Conservation (phyloP, 179 eudicot genomes). For the Beta corolliflora region DNA sequence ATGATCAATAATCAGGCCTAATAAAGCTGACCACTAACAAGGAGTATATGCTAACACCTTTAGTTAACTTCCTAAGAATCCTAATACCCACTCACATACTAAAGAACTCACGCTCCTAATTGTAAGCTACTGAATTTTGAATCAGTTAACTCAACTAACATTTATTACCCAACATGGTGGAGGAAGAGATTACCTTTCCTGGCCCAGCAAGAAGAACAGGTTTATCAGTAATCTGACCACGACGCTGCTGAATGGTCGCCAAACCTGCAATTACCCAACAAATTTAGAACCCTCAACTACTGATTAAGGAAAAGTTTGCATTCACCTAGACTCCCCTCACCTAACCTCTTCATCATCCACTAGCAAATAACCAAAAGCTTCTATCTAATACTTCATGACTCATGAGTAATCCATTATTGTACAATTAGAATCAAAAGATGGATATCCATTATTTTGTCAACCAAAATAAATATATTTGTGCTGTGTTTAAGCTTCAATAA, state of each 20-base stretch:
- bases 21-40: no score
- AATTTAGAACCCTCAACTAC: conserved; percentile 11
- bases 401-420: background rate
- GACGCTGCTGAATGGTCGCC: conserved; percentile 84
- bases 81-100: no score
- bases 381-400: background rate
- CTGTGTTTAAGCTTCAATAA: no score
- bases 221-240: conserved; percentile 71
- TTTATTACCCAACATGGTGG: background rate
- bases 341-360: background rate
- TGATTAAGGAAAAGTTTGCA: background rate
- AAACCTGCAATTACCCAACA: conserved; percentile 51
- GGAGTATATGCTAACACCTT: no score
- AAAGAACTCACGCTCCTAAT: no score
- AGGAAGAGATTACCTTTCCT: conserved; percentile 65
- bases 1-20: no score
- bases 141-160: no score
- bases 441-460: background rate
- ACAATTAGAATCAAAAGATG: background rate
- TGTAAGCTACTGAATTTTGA: no score
- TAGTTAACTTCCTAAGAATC: no score
- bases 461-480: background rate
- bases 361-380: background rate
- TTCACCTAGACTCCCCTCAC: background rate
- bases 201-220: conserved; percentile 98